phyloP scores from a whole-genome alignment of 1,284 basidiomycete genomes.

The Psilocybe mexicana region DNA sequence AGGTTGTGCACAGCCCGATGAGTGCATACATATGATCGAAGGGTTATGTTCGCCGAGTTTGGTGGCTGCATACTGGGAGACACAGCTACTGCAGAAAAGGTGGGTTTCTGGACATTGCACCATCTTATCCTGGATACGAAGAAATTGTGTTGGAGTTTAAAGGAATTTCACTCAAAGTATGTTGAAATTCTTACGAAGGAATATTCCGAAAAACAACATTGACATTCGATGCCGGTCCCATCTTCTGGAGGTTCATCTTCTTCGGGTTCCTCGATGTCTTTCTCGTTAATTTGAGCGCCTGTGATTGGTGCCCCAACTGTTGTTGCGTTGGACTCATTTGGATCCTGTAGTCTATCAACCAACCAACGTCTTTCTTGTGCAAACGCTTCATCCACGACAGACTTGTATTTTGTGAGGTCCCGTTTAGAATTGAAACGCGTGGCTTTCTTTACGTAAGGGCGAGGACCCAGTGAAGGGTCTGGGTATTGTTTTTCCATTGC shows the following conservation, averaged over 20 bases:
- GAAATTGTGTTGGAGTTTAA: conserved; percentile 7
- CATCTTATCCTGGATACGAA: conserved; percentile 63
- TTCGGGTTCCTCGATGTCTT: conserved; percentile 18
- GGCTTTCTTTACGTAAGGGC: conserved; percentile 44
- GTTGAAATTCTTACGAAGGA: conserved; percentile 56
- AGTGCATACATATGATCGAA: conserved; percentile 78
- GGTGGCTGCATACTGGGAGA: conserved; percentile 49
- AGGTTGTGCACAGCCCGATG: conserved; percentile 61
- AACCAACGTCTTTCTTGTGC: conserved; percentile 44
- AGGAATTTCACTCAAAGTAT: not conserved
- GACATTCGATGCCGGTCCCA: conserved; percentile 72
- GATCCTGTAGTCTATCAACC: conserved; percentile 17
- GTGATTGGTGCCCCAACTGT: conserved; percentile 3
- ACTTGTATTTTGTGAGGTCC: conserved; percentile 40
- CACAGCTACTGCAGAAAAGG: conserved; percentile 68
- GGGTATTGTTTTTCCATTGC: conserved; percentile 32
- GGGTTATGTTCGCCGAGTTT: conserved; percentile 52
- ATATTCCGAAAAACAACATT: conserved; percentile 77
- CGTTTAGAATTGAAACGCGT: conserved; percentile 31
- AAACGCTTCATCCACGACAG: conserved; percentile 41
- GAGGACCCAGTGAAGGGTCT: not conserved
- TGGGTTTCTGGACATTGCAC: conserved; percentile 84
- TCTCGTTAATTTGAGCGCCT: conserved; percentile 10
- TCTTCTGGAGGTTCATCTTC: conserved; percentile 30
- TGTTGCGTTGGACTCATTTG: conserved; percentile 10